A percentile compares a stretch with the other conserved stretches of the same genome.
Conservation (phyloP, 1,284 basidiomycete species). For the Trametes sp. region DNA sequence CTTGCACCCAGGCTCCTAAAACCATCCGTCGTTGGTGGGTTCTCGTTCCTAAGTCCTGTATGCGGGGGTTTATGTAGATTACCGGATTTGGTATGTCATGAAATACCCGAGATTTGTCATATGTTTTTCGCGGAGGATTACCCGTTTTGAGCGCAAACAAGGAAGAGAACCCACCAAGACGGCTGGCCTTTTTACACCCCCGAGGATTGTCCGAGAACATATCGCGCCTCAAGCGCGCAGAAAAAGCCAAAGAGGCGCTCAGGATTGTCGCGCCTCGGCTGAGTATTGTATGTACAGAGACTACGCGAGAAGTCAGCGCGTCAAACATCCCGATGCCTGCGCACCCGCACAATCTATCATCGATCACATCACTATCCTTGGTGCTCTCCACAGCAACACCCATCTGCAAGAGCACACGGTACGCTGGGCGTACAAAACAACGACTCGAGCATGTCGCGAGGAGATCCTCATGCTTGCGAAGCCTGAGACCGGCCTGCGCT, state of each 20-base stretch:
- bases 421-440: no score
- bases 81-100: not conserved
- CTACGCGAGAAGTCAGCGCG: no score
- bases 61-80: not conserved
- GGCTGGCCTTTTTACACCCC: not conserved
- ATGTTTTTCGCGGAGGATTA: not conserved
- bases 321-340: no score
- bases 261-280: not conserved
- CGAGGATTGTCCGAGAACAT: not conserved
- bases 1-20: slow-evolving; percentile 31
- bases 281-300: no score
- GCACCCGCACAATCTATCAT: no score
- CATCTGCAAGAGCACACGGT: no score
- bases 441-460: no score
- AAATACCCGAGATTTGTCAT: not conserved
- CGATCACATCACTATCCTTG: no score
- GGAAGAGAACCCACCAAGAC: not conserved
- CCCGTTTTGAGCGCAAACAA: not conserved
- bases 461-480: no score
- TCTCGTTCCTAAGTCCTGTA: not conserved
- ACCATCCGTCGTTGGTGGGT: not conserved
- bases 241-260: not conserved
- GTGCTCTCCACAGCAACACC: no score
- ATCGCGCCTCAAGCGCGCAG: not conserved
- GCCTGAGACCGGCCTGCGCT: no score